phyloP scores from a whole-genome alignment of 2,329 filamentous ascomycete species.

The Beauveria bassiana region DNA sequence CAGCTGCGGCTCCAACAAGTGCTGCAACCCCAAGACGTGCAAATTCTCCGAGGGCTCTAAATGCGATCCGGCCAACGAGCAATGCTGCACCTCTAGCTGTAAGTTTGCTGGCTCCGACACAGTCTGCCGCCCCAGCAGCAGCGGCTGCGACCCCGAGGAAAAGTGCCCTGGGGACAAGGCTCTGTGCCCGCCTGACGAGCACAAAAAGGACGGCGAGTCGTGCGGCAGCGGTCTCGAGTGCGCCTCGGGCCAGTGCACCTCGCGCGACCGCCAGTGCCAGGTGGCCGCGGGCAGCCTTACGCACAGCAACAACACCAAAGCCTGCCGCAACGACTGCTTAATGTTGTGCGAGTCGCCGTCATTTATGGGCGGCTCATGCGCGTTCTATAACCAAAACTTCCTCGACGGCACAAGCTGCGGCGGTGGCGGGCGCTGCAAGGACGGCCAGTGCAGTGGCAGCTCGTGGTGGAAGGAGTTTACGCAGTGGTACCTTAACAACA shows the following conservation, averaged over 20 bases:
- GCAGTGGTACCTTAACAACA: slow-evolving; percentile 70
- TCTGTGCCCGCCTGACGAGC: slow-evolving; percentile 66
- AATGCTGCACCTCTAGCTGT: slow-evolving; percentile 65
- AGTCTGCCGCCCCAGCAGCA: slow-evolving; percentile 73
- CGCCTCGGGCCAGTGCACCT: slow-evolving; percentile 91
- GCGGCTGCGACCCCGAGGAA: slow-evolving; percentile 79
- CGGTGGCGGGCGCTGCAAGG: slow-evolving; percentile 69
- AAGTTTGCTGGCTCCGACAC: slow-evolving; percentile 58
- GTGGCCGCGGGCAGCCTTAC: slow-evolving; percentile 71
- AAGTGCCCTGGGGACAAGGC: slow-evolving; percentile 66
- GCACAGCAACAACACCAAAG: slow-evolving; percentile 66
- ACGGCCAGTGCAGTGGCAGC: slow-evolving; percentile 68
- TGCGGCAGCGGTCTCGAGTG: slow-evolving; percentile 71
- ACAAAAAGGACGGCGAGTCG: slow-evolving; percentile 57
- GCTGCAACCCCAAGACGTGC: slow-evolving; percentile 83
- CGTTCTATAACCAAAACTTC: slow-evolving; percentile 80
- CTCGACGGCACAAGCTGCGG: slow-evolving; percentile 83
- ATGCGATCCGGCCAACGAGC: slow-evolving; percentile 76
- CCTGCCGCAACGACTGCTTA: slow-evolving; percentile 68
- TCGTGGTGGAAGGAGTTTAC: slow-evolving; percentile 62
- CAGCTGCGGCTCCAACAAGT: slow-evolving; percentile 66
- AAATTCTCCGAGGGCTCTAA: slow-evolving; percentile 68
- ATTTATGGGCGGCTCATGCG: slow-evolving; percentile 59
- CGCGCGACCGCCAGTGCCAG: slow-evolving; percentile 81
- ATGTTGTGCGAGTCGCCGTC: slow-evolving; percentile 68